Base-by-base conservation (phyloP, 2,329 filamentous ascomycete species). In the Tolypocladium tundrense region DNA sequence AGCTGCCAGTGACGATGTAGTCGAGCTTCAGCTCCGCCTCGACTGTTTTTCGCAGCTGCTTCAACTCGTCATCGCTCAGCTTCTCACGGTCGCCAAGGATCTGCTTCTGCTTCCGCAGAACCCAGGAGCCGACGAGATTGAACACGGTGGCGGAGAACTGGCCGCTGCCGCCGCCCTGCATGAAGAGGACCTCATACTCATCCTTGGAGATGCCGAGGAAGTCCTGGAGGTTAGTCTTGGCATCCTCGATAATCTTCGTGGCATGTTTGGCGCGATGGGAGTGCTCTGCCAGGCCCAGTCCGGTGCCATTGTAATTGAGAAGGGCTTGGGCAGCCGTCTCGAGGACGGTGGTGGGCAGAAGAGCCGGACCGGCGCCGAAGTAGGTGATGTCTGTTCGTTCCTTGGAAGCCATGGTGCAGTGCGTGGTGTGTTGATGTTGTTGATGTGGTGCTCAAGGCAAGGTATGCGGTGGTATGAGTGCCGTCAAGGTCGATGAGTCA, bases 331-430 rank as follows among this genome's bases (percentile, higher is more conserved):
- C 85, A 55, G 90, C 91, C 51, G 79, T 80, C 72, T 94, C 85
- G 54, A 97, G 83, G 27, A 97, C 89, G 4, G 83, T 75, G 14
- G 90, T 95, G 31, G 92, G 92, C 21, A 97, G 81, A 39, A 85
- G 79, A n/a, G 93, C 91, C 54, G 93, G 93, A 62, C 93, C 93
- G 56, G 93, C 92, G 61, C 92, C 91, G 66, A 96, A 96, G 75
- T 95, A 94, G 63, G 86, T 82, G 70, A 94, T 83, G 62, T 93
- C 87, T 65, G 84, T 79, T 73, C 90, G 45, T 37, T 57, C 37
- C 39, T 57, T 57, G 45, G 39, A 14, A 48, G 24, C 55, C 45
- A 51, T 52, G 55, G 19, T 40, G 31, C n/a, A n/a, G 33, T 3
- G n/a, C 16, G 31, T 35, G 19, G 31, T 21, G 35, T 37, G 21